Base-by-base conservation (phyloP, 192 early-diverging fungal species). In the Umbelopsis ramanniana region DNA sequence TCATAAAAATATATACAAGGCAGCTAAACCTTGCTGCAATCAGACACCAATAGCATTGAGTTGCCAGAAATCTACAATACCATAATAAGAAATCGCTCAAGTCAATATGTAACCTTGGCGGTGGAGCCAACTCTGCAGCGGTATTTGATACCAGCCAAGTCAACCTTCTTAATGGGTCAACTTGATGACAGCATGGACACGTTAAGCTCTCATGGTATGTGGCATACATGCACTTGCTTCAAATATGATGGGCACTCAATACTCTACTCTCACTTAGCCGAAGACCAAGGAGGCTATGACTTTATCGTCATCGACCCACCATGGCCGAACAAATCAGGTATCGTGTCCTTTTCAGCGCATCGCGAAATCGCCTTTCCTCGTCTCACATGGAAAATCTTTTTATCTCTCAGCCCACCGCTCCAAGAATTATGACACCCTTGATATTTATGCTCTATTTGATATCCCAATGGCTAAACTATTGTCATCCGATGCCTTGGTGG, bases 241-340 rank as follows among this genome's bases (percentile, higher is more conserved):
- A 43, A 43, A 4, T 12, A 11, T 43, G 29, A 29, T 5, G 6
- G 2, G 0, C 6, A 43, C 40, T 43, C 40, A 43, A 43, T 67
- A 79, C 80, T 45, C 12, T 67, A 79, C 80, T 45, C 12, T 6
- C 52, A 43, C n/a, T 22, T 57, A 83, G 82, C 74, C 3, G 22
- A 68, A 11, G 53, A 69, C 38, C 70, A 53, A 33, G 71, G 73
- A 46, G 81, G 76, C 12, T 84, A 76, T 57, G 75, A 84, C 45
- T 75, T 89, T 9, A 79, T 90, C 45, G 77, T 91, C 3, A 82
- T 85, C 79, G 88, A 90, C 52, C 88, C 88, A 29, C 87, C 92
- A 15, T 93, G 92, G 92, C 84, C 84, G 19, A 93, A 93, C 70
- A 81, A 84, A 66, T 87, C 85, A 71, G 89, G 83, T 55, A 67